Evolutionary conservation across 23 red algal genomes (phyloP), one percentile per base, ranked within the genome.

Genomic region (Porphyridium purpureum): DNA sequence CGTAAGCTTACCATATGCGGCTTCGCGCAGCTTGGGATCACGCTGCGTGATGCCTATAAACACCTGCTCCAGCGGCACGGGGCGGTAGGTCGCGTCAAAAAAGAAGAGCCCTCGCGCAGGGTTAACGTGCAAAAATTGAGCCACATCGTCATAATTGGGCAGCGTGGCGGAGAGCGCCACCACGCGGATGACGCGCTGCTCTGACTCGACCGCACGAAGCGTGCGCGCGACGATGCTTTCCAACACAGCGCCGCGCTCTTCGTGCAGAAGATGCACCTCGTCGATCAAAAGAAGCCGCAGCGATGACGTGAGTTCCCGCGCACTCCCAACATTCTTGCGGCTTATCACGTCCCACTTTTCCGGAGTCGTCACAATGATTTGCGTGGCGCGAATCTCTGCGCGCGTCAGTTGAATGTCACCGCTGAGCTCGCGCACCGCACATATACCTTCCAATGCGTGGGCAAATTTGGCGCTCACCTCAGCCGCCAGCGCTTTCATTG

Each of bases 301-400:
- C 38, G 74, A 31, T 27, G 35, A 69, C 24, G 57, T 55, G 27
- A 61, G 63, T 23, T 49, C 53, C 11, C 71, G 70, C 20, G 65
- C 63, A n/a, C n/a, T n/a, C 7, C 30, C 17, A 0, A 28, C 54
- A 3, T 67, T 59, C 47, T 80, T 79, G 14, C 90, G 62, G 7
- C 79, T 98, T 9, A 98, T 48, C n/a, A 98, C 80, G 17, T 98
- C 90, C 90, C 90, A 98, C 51, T 98, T 98, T 49, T 98, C 90
- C 3, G 90, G 90, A 19, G 90, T 98, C 27, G 81, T 82, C 0
- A 98, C 90, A 4, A 98, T 66, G 9, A 98, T 69, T 15, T 85
- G 81, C 7, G 90, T 85, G 19, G 62, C 26, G 23, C 59, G 61
- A 29, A 74, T 67, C 52, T 86, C 79, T 24, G 60, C 32, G 26